phyloP scores from a whole-genome alignment of 768 basidiomycete genomes.

The Baorangia bicolor region DNA sequence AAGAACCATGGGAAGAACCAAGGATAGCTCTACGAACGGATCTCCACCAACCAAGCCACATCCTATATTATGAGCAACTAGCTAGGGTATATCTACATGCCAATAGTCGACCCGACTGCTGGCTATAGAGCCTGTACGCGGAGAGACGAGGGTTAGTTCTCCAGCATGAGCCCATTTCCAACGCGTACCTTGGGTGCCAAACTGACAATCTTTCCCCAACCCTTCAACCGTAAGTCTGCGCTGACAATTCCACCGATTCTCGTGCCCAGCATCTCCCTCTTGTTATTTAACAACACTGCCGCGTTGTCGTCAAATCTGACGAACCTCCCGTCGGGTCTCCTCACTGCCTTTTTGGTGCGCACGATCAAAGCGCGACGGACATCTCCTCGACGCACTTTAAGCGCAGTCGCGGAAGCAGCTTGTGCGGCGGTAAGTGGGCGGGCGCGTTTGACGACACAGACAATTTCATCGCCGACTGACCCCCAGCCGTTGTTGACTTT shows the following conservation, averaged over 20 bases:
- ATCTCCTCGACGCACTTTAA: conserved; percentile 92
- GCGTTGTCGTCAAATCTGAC: conserved; percentile 97
- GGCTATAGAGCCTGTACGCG: conserved; percentile 18
- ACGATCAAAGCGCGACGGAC: conserved; percentile 96
- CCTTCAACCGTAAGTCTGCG: conserved; percentile 84
- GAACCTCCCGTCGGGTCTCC: conserved; percentile 83
- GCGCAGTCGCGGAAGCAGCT: conserved; percentile 68
- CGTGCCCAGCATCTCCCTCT: conserved; percentile 93
- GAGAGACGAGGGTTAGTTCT: neutral
- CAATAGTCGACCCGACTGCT: neutral
- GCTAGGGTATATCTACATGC: conserved; percentile 15
- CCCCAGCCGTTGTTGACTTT: conserved; percentile 97
- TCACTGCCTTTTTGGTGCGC: conserved; percentile 82
- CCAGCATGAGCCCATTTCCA: neutral
- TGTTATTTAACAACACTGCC: conserved; percentile 90
- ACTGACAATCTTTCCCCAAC: conserved; percentile 93
- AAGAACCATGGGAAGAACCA: neutral
- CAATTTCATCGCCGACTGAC: conserved; percentile 91
- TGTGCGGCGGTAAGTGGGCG: conserved; percentile 72
- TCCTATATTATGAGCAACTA: neutral
- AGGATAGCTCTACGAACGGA: neutral
- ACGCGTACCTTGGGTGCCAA: conserved; percentile 79
- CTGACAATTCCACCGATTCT: conserved; percentile 93
- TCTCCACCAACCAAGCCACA: no score
- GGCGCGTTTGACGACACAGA: conserved; percentile 91